Base-by-base conservation (phyloP, 352 stramenopile species). In the Pythium sp. region DNA sequence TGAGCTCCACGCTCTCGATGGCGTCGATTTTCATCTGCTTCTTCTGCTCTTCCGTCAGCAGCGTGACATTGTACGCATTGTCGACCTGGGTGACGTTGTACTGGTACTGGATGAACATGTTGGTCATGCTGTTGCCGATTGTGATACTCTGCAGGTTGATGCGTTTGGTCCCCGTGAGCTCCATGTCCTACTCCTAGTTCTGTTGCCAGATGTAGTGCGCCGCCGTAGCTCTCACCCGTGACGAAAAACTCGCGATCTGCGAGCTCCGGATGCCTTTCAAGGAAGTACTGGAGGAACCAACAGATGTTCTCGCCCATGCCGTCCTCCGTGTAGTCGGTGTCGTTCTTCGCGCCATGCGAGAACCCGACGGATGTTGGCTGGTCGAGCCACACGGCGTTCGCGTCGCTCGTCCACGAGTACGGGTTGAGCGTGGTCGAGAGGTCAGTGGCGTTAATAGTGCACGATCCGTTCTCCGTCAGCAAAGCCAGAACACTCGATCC, bases 71-170 rank as follows among this genome's bases (percentile, higher is more conserved):
- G 69, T 91, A 93, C 28, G 72, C 63, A 58, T 93, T 93, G 38
- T 85, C 30, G 3, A 72, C 76, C 73, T 90, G 89, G 22, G 89
- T 80, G 11, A 67, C 46, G 30, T 65, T 66, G 58, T 87, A 70
- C 18, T 62, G 15, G 34, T 68, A 69, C 65, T 83, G 72, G 4
- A 65, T 62, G 24, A 79, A 62, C n/a, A 67, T 70, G 62, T 83
- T 74, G 4, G 73, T 82, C 54, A 82, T 70, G 0, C 76, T 74
- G 61, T 94, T 94, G n/a, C 87, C 87, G 38, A 95, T 91, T 9
- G 85, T 79, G 43, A 92, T 81, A 22, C 87, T 86, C 32, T 79
- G 74, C 26, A 95, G 70, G 56, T 89, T 90, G 18, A 53, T 53
- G 18, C 15, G 46, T 20, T 53, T 53, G 18, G 46, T 53, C 3